Percentiles rank a stretch among this genome's conserved stretches.
phyloP scores from a whole-genome alignment of 2,329 filamentous ascomycete species.

The Ascochyta fabae region DNA sequence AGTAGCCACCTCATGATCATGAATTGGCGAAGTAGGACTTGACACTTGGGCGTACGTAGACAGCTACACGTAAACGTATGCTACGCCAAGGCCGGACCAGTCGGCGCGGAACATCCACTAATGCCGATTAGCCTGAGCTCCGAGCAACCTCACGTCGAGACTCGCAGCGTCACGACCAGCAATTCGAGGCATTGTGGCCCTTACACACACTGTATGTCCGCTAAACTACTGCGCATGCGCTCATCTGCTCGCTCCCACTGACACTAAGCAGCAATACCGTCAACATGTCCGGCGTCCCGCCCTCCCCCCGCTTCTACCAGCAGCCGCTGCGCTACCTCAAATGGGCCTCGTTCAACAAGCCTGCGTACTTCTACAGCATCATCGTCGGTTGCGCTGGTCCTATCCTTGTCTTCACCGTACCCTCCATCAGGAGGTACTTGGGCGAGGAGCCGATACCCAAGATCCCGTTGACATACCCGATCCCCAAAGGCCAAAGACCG shows the following conservation, averaged over 20 bases:
- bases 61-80: slow-evolving; percentile 48
- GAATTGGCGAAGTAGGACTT: slow-evolving; percentile 29
- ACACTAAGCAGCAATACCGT: slow-evolving; percentile 2
- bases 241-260: background rate
- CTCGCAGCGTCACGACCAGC: slow-evolving; percentile 14
- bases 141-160: slow-evolving; percentile 15
- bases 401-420: slow-evolving; percentile 70
- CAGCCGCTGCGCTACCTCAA: slow-evolving; percentile 82
- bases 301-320: slow-evolving; percentile 74
- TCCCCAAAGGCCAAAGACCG: slow-evolving; percentile 56
- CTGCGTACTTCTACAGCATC: slow-evolving; percentile 88
- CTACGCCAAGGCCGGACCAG: slow-evolving; percentile 39
- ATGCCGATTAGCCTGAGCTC: slow-evolving; percentile 8
- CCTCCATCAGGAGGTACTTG: slow-evolving; percentile 72
- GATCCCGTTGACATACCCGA: slow-evolving; percentile 89
- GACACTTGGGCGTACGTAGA: slow-evolving; percentile 20
- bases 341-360: slow-evolving; percentile 87
- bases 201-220: slow-evolving; percentile 14
- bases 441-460: slow-evolving; percentile 72
- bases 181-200: slow-evolving; percentile 30
- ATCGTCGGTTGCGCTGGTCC: slow-evolving; percentile 77
- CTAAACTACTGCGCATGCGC: background rate
- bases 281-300: slow-evolving; percentile 62
- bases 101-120: slow-evolving; percentile 17
- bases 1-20: slow-evolving; percentile 75